Percentiles rank a stretch among this genome's conserved stretches.
Conservation (phyloP, 495 filamentous ascomycete genomes). For the Aspergillus kassunensis region DNA sequence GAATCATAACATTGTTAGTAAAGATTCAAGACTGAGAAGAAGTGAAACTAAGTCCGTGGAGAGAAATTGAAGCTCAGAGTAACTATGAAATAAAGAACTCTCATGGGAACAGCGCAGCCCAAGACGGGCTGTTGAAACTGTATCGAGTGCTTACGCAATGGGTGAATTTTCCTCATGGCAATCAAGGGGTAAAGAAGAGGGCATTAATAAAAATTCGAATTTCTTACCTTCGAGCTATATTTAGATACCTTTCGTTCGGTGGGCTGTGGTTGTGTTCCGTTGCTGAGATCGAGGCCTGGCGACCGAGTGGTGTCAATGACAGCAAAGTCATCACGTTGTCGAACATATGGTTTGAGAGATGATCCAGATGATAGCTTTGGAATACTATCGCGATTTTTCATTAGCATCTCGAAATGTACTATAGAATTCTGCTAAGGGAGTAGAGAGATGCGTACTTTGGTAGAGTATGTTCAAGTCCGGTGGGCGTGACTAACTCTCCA, state of each 20-base stretch:
- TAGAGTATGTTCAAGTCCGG: neutral
- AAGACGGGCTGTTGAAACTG: constrained; percentile 67
- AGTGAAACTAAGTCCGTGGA: neutral
- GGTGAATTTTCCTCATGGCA: constrained; percentile 71
- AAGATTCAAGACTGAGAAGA: neutral
- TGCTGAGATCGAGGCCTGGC: constrained; percentile 4
- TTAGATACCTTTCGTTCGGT: neutral
- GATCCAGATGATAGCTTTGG: constrained; percentile 41
- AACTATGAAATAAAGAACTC: constrained; percentile 89
- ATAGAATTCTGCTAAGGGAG: no score
- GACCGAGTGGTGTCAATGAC: constrained; percentile 45
- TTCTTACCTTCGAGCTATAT: constrained; percentile 40
- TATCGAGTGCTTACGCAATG: constrained; percentile 57
- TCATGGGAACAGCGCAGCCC: constrained; percentile 70
- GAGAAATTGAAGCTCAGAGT: constrained; percentile 71
- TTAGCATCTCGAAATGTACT: neutral
- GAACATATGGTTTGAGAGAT: constrained; percentile 47
- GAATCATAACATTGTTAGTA: constrained; percentile 29
- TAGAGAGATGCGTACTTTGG: constrained; percentile 20
- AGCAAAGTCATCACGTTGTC: constrained; percentile 39
- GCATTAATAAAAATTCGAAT: constrained; percentile 11
- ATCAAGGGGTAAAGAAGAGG: neutral
- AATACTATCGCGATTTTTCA: constrained; percentile 17
- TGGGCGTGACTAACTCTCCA: neutral
- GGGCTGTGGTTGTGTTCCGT: neutral